Percentiles rank a stretch among this genome's conserved stretches.
Evolutionary conservation across 1,284 basidiomycete genomes (phyloP).

Genomic region (Cystobasidium pallidum): DNA sequence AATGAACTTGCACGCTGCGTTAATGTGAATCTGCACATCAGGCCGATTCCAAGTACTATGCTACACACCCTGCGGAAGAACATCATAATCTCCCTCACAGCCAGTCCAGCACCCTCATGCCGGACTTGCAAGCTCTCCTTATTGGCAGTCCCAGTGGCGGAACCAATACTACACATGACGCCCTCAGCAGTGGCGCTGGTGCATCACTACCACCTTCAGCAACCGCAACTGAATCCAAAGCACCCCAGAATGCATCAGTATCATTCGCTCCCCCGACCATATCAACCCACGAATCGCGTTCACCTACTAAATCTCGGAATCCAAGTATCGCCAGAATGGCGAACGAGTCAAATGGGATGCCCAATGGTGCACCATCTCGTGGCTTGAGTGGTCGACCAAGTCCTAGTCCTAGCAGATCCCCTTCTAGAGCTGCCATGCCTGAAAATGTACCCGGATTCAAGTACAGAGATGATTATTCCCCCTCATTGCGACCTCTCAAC

Average conservation of each 20-base stretch:
- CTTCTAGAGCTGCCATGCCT: conserved; percentile 39
- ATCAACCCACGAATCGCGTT: conserved; percentile 14
- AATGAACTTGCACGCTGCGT: no score
- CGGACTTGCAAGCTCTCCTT: conserved; percentile 26
- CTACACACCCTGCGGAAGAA: conserved; percentile 33
- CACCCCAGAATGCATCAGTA: conserved; percentile 7
- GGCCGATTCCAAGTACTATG: conserved; percentile 43
- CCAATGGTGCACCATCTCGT: neutral
- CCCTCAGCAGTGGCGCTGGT: neutral
- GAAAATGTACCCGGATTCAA: conserved; percentile 35
- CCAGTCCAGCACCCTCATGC: conserved; percentile 33
- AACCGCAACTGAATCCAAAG: no score
- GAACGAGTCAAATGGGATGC: conserved; percentile 5
- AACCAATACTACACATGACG: neutral
- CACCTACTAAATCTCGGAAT: conserved; percentile 30
- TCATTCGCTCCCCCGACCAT: conserved; percentile 21
- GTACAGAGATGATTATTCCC: conserved; percentile 30
- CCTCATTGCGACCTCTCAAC: conserved; percentile 8
- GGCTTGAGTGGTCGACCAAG: conserved; percentile 10
- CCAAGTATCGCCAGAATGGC: conserved; percentile 12
- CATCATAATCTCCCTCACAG: conserved; percentile 18
- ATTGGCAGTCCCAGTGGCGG: neutral
- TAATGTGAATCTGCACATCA: no score
- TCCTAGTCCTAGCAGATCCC: conserved; percentile 34
- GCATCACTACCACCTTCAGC: neutral